Evolutionary conservation across 768 basidiomycete species (phyloP).

Genomic region (Suillus occidentalis): DNA sequence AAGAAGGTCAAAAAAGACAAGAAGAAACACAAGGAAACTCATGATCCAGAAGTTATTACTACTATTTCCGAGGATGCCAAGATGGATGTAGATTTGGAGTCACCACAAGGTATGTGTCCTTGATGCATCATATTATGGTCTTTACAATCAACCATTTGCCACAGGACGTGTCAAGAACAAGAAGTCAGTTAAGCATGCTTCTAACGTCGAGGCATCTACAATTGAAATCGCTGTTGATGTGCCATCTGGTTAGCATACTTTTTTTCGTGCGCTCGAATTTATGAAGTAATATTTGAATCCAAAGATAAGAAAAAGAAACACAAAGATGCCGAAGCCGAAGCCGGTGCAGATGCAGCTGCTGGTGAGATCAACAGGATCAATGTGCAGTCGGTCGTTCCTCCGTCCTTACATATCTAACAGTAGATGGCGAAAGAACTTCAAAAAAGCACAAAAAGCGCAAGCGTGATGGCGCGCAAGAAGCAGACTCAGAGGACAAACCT

Average conservation of each 20-base stretch:
- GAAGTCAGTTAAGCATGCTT: neutral
- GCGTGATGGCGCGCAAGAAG: slow-evolving; percentile 11
- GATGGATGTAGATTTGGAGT: neutral
- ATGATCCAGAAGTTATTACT: slow-evolving; percentile 26
- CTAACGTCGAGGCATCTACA: neutral
- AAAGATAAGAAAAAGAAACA: slow-evolving; percentile 19
- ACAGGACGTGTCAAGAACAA: slow-evolving; percentile 17
- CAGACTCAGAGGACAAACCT: slow-evolving; percentile 5
- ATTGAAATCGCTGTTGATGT: neutral
- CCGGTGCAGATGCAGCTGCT: neutral
- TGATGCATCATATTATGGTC: slow-evolving; percentile 9
- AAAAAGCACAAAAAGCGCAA: slow-evolving; percentile 25
- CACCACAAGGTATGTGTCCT: slow-evolving; percentile 11
- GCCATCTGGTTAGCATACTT: slow-evolving; percentile 4
- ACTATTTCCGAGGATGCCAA: slow-evolving; percentile 21
- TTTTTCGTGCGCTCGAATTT: neutral
- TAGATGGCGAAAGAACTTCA: slow-evolving; percentile 10
- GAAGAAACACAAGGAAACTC: slow-evolving; percentile 41
- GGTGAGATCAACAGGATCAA: neutral
- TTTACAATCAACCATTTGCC: slow-evolving; percentile 1
- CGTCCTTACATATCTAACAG: neutral
- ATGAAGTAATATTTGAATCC: slow-evolving; percentile 2
- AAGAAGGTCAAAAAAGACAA: slow-evolving; percentile 42
- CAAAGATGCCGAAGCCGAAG: neutral
- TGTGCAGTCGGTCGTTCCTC: neutral